phyloP scores from a whole-genome alignment of 768 basidiomycete species.

The Termitomyces sp. region DNA sequence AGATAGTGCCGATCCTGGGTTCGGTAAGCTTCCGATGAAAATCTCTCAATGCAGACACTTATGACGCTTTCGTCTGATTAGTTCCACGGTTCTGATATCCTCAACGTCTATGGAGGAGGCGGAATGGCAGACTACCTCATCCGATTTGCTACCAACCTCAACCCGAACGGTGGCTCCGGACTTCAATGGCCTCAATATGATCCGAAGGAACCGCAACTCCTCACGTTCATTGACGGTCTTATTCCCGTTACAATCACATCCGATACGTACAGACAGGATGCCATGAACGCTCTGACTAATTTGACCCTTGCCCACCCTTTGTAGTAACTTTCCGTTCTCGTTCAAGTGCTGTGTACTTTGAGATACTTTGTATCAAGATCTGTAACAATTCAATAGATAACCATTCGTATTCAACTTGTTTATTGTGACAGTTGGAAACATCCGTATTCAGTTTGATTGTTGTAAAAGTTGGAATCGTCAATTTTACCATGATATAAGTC shows the following conservation, averaged over 20 bases:
- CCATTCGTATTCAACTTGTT: background rate
- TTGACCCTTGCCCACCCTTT: slow-evolving; percentile 27
- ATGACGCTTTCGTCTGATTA: slow-evolving; percentile 9
- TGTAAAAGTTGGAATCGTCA: too few species aligned
- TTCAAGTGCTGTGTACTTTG: background rate
- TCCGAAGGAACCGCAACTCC: slow-evolving; percentile 24
- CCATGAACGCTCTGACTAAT: slow-evolving; percentile 29
- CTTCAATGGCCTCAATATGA: slow-evolving; percentile 42
- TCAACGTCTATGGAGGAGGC: slow-evolving; percentile 33
- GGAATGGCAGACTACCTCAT: slow-evolving; percentile 44
- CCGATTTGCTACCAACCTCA: slow-evolving; percentile 33
- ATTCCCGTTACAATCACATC: slow-evolving; percentile 27
- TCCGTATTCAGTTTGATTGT: too few species aligned
- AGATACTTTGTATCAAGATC: background rate
- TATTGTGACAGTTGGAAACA: background rate
- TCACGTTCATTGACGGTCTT: slow-evolving; percentile 34
- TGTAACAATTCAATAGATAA: background rate
- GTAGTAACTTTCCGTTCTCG: slow-evolving; percentile 11
- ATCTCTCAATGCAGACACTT: background rate
- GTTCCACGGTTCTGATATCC: slow-evolving; percentile 39
- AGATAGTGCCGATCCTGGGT: slow-evolving; percentile 36
- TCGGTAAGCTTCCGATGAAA: slow-evolving; percentile 24
- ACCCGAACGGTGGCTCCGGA: slow-evolving; percentile 37
- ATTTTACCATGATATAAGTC: too few species aligned
- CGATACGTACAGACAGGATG: slow-evolving; percentile 38